These are phyloP conservation scores for Mucor velutinosus DNA, from an alignment of 371 early-diverging fungal genomes.

Conservation along the genomic window DNA sequence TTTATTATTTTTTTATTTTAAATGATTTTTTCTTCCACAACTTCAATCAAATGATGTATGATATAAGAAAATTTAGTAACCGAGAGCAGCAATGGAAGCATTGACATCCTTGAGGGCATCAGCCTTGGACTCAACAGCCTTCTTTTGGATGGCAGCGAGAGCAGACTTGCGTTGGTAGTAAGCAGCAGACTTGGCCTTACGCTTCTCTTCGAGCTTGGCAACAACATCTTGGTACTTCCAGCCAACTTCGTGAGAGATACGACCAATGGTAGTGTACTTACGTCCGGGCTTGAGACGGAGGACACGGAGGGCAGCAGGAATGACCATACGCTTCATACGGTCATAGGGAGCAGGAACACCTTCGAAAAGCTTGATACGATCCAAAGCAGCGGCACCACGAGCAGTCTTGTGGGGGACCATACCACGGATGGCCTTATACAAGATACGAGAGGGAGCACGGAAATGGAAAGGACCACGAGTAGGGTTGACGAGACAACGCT, in stretches of 20 bases:
- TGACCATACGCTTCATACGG: constrained; percentile 94
- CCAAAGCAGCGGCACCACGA: constrained; percentile 97
- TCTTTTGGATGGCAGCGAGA: constrained; percentile 48
- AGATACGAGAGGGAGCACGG: constrained; percentile 98
- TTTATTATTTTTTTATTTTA: constrained; percentile 1
- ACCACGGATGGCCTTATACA: constrained; percentile 97
- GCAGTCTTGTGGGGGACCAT: constrained; percentile 99
- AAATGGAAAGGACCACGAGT: constrained; percentile 98
- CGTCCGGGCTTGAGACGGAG: constrained; percentile 96
- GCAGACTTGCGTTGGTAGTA: constrained; percentile 89
- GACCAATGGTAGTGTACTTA: constrained; percentile 95
- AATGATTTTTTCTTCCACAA: constrained; percentile 4
- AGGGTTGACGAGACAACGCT: constrained; percentile 99
- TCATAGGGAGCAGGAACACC: constrained; percentile 99
- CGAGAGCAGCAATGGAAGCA: constrained; percentile 54
- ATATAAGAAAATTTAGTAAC: constrained; percentile 49
- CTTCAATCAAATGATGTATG: background rate
- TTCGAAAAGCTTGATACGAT: constrained; percentile 98
- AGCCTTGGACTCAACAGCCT: constrained; percentile 54
- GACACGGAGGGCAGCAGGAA: constrained; percentile 97
- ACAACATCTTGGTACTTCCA: constrained; percentile 99
- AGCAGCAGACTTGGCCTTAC: constrained; percentile 92
- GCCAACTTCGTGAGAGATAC: constrained; percentile 96
- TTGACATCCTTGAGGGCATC: constrained; percentile 53
- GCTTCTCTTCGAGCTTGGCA: constrained; percentile 95